Evolutionary conservation across 768 basidiomycete species (phyloP).

Genomic region (Rickenella mellea): DNA sequence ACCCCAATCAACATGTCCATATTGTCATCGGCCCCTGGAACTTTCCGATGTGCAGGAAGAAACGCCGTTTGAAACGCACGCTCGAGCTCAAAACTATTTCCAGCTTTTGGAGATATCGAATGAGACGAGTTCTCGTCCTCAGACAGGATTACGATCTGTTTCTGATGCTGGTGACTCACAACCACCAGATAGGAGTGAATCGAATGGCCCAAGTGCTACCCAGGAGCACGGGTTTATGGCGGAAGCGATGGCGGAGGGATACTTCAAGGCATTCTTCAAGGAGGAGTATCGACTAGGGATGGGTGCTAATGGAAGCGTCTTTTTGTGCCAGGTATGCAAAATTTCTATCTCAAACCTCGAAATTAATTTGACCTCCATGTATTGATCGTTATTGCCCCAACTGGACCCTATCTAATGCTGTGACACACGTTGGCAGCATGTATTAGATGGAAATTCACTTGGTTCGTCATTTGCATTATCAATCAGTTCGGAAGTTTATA

Average conservation of each 20-base stretch:
- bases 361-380: neutral
- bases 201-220: neutral
- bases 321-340: slow-evolving; percentile 64
- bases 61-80: slow-evolving; percentile 27
- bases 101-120: slow-evolving; percentile 67
- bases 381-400: neutral
- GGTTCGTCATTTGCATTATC: slow-evolving; percentile 32
- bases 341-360: neutral
- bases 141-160: too few relatives aligned
- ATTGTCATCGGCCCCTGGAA: slow-evolving; percentile 60
- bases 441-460: slow-evolving; percentile 79
- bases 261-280: slow-evolving; percentile 87
- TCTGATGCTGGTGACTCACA: slow-evolving; percentile 11
- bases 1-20: slow-evolving; percentile 45
- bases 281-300: slow-evolving; percentile 86
- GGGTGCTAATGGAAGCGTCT: slow-evolving; percentile 92
- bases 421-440: slow-evolving; percentile 41
- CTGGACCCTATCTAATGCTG: neutral
- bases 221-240: slow-evolving; percentile 36
- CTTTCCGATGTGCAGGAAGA: slow-evolving; percentile 17
- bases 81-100: slow-evolving; percentile 70
- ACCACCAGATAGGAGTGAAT: neutral
- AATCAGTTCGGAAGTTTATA: neutral
- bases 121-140: slow-evolving; percentile 46
- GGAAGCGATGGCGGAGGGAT: slow-evolving; percentile 81